Evolutionary conservation across 768 basidiomycete genomes (phyloP).

Genomic region (Trametopsis cervina): DNA sequence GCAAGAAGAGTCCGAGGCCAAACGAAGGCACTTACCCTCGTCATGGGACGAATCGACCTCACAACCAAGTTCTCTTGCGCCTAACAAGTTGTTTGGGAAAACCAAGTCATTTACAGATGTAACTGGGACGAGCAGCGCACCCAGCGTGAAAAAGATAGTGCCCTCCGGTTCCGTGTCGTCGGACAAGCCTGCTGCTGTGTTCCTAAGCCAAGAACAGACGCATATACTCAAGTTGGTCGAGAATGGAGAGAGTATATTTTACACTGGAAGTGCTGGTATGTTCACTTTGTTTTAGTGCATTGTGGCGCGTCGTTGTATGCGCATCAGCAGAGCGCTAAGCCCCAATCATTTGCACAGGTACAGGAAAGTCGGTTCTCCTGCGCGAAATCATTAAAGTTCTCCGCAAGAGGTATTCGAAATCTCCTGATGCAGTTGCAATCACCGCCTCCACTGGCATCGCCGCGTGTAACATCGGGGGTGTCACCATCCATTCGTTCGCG

Average conservation of each 20-base stretch:
- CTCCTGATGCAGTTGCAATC: conserved; percentile 75
- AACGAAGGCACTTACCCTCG: conserved; percentile 52
- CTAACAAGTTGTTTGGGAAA: conserved; percentile 1
- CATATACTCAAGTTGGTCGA: conserved; percentile 76
- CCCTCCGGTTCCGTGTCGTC: too few relatives aligned
- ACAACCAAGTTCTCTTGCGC: not conserved
- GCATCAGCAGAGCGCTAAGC: conserved; percentile 14
- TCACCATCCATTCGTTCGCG: conserved; percentile 93
- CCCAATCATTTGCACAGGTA: conserved; percentile 46
- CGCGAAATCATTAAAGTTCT: conserved; percentile 84
- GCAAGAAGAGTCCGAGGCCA: conserved; percentile 25
- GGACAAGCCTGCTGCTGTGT: conserved; percentile 33
- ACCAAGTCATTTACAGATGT: conserved; percentile 12
- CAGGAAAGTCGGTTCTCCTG: conserved; percentile 92
- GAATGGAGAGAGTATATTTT: conserved; percentile 75
- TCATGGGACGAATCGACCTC: conserved; percentile 32
- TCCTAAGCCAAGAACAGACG: conserved; percentile 81
- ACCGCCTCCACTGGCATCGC: conserved; percentile 97
- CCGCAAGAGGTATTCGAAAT: conserved; percentile 43
- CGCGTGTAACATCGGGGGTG: conserved; percentile 95
- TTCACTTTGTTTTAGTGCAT: conserved; percentile 7
- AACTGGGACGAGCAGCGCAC: not conserved
- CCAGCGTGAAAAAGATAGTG: too few relatives aligned
- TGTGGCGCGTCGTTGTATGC: conserved; percentile 3
- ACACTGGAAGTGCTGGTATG: conserved; percentile 95